Base-by-base conservation (phyloP, 2,329 filamentous ascomycete genomes). In the Keithomyces neogunnii region DNA sequence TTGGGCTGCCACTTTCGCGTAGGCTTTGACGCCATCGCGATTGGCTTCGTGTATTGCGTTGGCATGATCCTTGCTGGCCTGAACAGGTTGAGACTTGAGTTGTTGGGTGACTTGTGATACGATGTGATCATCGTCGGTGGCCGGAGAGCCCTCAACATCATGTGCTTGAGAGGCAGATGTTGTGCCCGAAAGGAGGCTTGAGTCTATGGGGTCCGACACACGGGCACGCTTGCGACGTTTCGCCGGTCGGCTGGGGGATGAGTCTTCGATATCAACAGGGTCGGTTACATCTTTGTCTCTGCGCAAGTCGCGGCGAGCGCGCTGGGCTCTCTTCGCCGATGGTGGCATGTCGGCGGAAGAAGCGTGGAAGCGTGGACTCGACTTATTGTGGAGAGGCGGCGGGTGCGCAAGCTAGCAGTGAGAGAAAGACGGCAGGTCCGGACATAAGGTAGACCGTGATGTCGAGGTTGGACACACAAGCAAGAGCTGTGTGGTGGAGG, bases 1-100 rank as follows among this genome's bases (percentile, higher is more conserved):
- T 57, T 83, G 81, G 13, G 86, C 88, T 26, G 87, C 83, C 54
- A 93, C 85, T 71, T 92, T 92, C 51, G 88, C 88, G 66, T 88
- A 93, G 36, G 88, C 88, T 61, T 82, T 77, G 55, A 86, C 82
- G 26, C 80, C 81, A 40, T 82, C 77, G 40, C 75, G 74, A 55
- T 81, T 78, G 50, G 75, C 73, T 60, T 83, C 79, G 63, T 86
- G 82, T 50, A 82, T 79, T 44, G 75, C 69, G 63, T 87, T 86
- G 51, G 81, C 72, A 58, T 85, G 78, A 51, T 85, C 80, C 56
- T 74, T 75, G 64, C 75, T 78, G 40, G 80, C 82, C 57, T 84
- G 77, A 1, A 84, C 79, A 2, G 69, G 64, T 49, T 72, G 69
- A 6, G 69, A 65, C 44, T 73, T 68, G 13, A 81, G 68, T 53